Percentiles rank a stretch among this genome's conserved stretches.
These are phyloP conservation scores for Penicillium vulpinum DNA, from an alignment of 2,329 filamentous ascomycete species.

Conservation along the genomic window DNA sequence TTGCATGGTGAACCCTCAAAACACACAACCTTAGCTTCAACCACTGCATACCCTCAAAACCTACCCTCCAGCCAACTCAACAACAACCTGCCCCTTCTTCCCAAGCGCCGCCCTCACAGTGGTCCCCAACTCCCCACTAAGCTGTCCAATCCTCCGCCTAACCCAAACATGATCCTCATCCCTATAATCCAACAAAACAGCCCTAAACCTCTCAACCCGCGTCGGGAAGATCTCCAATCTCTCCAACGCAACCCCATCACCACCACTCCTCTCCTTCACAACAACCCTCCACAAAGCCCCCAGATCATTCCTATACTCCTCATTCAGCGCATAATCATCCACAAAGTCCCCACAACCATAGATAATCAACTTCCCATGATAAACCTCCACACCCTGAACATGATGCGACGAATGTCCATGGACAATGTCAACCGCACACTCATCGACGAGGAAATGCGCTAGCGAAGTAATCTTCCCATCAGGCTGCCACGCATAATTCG, in stretches of 20 bases:
- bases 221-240: constrained; percentile 41
- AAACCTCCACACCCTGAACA: constrained; percentile 43
- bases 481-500: constrained; percentile 43
- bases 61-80: background rate
- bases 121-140: background rate
- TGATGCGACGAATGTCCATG: constrained; percentile 47
- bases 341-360: constrained; percentile 48
- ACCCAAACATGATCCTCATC: constrained; percentile 35
- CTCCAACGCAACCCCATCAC: constrained; percentile 18
- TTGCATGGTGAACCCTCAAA: background rate
- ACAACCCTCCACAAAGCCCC: constrained; percentile 42
- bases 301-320: constrained; percentile 41
- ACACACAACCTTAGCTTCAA: background rate
- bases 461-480: constrained; percentile 31
- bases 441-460: constrained; percentile 44
- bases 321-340: constrained; percentile 43
- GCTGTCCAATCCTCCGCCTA: constrained; percentile 1
- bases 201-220: constrained; percentile 35
- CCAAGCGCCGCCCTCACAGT: background rate
- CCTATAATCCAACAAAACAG: constrained; percentile 26
- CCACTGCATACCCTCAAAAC: background rate
- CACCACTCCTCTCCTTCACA: constrained; percentile 20
- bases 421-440: constrained; percentile 44
- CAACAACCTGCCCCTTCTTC: background rate
- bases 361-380: constrained; percentile 38